Conservation (phyloP, 345 rosid species). For the Limnanthes douglasii region DNA sequence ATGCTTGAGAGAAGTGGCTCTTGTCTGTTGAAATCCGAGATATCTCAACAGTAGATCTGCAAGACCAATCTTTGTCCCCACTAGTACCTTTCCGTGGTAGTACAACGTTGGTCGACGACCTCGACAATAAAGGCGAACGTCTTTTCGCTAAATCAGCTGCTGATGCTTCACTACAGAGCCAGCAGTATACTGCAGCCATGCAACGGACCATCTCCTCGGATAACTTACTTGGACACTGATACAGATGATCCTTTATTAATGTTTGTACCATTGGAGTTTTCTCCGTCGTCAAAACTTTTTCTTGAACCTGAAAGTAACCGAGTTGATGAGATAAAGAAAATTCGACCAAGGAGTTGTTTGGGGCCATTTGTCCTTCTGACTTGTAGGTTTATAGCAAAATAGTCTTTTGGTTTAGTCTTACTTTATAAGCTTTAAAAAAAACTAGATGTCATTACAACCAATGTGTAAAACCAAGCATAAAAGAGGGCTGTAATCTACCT, state of each 20-base stretch:
- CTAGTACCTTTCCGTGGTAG: constrained; percentile 29
- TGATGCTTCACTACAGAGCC: constrained; percentile 42
- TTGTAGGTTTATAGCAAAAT: background rate
- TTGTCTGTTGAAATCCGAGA: constrained; percentile 64
- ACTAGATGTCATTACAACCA: background rate
- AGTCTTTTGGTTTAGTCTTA: background rate
- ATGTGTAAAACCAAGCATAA: too few relatives aligned
- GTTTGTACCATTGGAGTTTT: constrained; percentile 25
- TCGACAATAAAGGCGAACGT: constrained; percentile 35
- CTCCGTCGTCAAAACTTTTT: constrained; percentile 15
- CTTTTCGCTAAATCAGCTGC: constrained; percentile 26
- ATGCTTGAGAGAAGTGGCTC: constrained; percentile 45
- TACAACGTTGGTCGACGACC: constrained; percentile 50
- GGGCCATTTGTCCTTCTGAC: too few relatives aligned
- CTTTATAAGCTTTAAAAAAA: background rate
- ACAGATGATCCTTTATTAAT: constrained; percentile 70
- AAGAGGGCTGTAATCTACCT: constrained; percentile 25
- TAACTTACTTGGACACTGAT: constrained; percentile 75
- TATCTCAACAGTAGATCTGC: constrained; percentile 58
- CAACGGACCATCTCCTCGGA: constrained; percentile 89
- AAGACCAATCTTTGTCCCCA: constrained; percentile 48
- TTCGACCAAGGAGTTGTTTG: too few relatives aligned
- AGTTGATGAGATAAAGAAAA: constrained; percentile 8
- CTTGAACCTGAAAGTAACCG: constrained; percentile 17
- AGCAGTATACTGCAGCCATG: constrained; percentile 77